Evolutionary conservation across 495 filamentous ascomycete species (phyloP), one percentile per base, ranked within the genome.

Genomic region (Hyaloscypha bicolor): DNA sequence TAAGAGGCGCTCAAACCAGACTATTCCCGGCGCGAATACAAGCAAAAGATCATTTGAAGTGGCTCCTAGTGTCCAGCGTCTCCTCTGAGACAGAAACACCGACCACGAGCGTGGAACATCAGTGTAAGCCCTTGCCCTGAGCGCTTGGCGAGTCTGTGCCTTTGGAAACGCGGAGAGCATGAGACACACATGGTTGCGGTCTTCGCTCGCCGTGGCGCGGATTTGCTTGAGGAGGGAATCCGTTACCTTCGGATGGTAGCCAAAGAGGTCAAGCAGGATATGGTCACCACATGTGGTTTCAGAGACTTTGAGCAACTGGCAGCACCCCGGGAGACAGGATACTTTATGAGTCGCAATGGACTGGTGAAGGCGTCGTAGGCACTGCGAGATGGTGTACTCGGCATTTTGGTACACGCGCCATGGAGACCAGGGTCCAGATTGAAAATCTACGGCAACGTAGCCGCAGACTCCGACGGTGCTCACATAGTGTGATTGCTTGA

Each of bases 21-120:
- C 70, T 35, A 76, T 72, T 9, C 58, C 51, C 21, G 74, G 68
- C 53, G 68, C 58, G 64, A 72, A 35, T 0, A 76, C 6, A 45
- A 76, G 53, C 64, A 76, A 69, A 6, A 76, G 66, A 57, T 76
- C 75, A 52, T 76, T 76, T 3, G 68, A 62, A 30, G 70, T 76
- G 12, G 73, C 69, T 22, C 75, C 75, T 8, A 76, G 70, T 9
- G 75, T 69, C 75, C 75, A 76, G 53, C 75, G 75, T 25, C 70
- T 69, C 33, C 75, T 69, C 53, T 76, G 75, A 21, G 73, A 74
- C 21, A 76, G 71, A 65, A 76, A 76, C 9, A 76, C 75, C 5
- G 69, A 72, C 53, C 73, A 66, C 14, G 63, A 65, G 25, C 70
- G 67, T 0, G 75, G 75, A 42, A 76, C 75, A 39, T 72, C 68